phyloP scores from a whole-genome alignment of 768 basidiomycete species.

The Trichaptum fuscoviolaceum region DNA sequence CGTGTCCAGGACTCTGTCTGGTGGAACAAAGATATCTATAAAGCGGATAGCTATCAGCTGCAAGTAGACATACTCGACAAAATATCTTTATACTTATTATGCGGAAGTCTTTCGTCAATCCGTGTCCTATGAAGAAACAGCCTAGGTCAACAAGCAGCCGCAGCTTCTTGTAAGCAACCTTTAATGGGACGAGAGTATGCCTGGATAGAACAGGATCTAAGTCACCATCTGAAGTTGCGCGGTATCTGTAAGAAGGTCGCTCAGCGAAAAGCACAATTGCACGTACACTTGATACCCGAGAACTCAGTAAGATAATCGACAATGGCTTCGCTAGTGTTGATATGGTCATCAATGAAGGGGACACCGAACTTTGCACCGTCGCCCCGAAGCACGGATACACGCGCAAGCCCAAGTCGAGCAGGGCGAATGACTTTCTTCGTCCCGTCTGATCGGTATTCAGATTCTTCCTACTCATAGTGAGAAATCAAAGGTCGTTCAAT shows the following conservation, averaged over 20 bases:
- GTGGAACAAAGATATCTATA: slow-evolving; percentile 91
- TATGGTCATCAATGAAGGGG: slow-evolving; percentile 98
- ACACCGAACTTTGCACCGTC: slow-evolving; percentile 72
- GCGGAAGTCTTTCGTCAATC: slow-evolving; percentile 94
- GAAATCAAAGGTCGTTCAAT: background rate
- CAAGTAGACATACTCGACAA: background rate
- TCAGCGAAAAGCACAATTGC: slow-evolving; percentile 6
- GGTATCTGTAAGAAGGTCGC: slow-evolving; percentile 8
- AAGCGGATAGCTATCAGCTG: background rate
- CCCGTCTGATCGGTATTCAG: slow-evolving; percentile 91
- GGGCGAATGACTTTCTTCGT: slow-evolving; percentile 90
- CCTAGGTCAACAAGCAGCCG: slow-evolving; percentile 89
- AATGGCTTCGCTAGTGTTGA: slow-evolving; percentile 91
- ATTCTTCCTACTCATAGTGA: slow-evolving; percentile 65
- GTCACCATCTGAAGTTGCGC: slow-evolving; percentile 66
- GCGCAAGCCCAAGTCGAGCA: slow-evolving; percentile 84
- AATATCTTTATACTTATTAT: slow-evolving; percentile 77
- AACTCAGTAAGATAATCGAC: slow-evolving; percentile 97
- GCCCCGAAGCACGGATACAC: slow-evolving; percentile 91
- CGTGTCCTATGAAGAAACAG: slow-evolving; percentile 96
- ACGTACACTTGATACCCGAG: slow-evolving; percentile 89
- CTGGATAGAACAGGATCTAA: slow-evolving; percentile 78
- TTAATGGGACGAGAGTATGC: slow-evolving; percentile 89
- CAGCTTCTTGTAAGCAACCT: slow-evolving; percentile 98
- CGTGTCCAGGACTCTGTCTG: slow-evolving; percentile 93